Evolutionary conservation across 2,329 filamentous ascomycete genomes (phyloP).

Genomic region (Pseudocercospora fuligena): DNA sequence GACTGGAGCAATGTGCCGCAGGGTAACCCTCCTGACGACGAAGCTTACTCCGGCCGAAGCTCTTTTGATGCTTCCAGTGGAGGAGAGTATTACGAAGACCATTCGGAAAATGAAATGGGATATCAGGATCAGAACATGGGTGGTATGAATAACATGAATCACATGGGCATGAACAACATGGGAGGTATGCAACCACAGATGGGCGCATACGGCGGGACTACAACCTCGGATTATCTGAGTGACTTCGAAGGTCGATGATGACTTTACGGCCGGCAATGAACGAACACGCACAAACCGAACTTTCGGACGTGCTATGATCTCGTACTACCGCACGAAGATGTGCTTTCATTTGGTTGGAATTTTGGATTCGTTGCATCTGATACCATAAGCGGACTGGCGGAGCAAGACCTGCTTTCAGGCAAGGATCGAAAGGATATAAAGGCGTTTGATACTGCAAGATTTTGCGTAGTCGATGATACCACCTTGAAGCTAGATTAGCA

Average conservation of each 20-base stretch:
- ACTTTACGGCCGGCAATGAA: conserved; percentile 19
- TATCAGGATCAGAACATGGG: conserved; percentile 33
- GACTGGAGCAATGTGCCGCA: conserved; percentile 81
- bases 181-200: conserved; percentile 26
- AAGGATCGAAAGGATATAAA: conserved; percentile 10
- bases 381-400: conserved; percentile 10
- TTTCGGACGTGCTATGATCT: background rate
- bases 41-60: conserved; percentile 70
- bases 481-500: conserved; percentile 11
- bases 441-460: conserved; percentile 11
- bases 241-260: conserved; percentile 42
- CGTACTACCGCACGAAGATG: background rate
- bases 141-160: conserved; percentile 28
- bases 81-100: conserved; percentile 71
- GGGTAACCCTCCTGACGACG: conserved; percentile 46
- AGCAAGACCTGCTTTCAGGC: conserved; percentile 4
- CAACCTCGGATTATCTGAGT: conserved; percentile 37
- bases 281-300: background rate
- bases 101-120: conserved; percentile 59
- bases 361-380: conserved; percentile 15
- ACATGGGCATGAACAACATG: conserved; percentile 22
- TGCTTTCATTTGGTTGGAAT: conserved; percentile 1
- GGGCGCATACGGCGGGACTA: conserved; percentile 23
- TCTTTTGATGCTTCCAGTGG: conserved; percentile 79
- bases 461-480: conserved; percentile 16